Percentiles rank a stretch among this genome's conserved stretches.
These are phyloP conservation scores for Trypanosoma rangeli DNA, from an alignment of 208 protist species.

Conservation along the genomic window DNA sequence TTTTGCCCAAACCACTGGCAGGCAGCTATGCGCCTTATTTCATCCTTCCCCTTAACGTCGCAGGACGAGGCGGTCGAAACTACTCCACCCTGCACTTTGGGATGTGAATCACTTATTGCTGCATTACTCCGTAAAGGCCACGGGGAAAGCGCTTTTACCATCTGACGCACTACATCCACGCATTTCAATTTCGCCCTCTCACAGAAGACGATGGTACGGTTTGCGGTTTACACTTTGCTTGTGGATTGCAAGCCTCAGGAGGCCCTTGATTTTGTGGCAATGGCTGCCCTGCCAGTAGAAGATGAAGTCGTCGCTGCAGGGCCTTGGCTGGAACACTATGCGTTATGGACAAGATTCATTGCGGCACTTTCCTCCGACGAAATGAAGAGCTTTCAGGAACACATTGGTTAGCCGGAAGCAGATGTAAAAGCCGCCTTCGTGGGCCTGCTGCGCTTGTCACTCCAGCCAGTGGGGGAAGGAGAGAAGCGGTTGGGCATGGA, in stretches of 20 bases:
- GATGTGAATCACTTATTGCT: conserved; percentile 25
- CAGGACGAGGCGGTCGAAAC: not conserved
- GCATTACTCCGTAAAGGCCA: conserved; percentile 33
- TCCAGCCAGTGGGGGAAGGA: not conserved
- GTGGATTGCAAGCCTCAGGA: conserved; percentile 37
- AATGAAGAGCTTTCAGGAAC: not conserved
- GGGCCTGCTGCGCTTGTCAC: not conserved
- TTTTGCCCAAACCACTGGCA: conserved; percentile 16
- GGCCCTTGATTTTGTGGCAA: conserved; percentile 35
- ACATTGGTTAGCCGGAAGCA: conserved; percentile 3
- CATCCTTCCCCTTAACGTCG: not conserved
- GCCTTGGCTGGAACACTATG: not conserved
- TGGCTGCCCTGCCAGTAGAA: not conserved
- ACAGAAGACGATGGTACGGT: conserved; percentile 29
- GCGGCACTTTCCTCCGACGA: not conserved
- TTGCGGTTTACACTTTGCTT: conserved; percentile 46
- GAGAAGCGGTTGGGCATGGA: not conserved
- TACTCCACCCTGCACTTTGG: not conserved
- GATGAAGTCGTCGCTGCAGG: not conserved
- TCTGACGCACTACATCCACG: conserved; percentile 28
- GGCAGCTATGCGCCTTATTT: conserved; percentile 17
- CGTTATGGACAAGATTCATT: conserved; percentile 9
- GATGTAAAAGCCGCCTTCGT: not conserved
- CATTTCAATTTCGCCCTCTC: conserved; percentile 15
- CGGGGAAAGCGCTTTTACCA: conserved; percentile 27